Base-by-base conservation (phyloP, 2,329 filamentous ascomycete species). In the Xylariales sp. region DNA sequence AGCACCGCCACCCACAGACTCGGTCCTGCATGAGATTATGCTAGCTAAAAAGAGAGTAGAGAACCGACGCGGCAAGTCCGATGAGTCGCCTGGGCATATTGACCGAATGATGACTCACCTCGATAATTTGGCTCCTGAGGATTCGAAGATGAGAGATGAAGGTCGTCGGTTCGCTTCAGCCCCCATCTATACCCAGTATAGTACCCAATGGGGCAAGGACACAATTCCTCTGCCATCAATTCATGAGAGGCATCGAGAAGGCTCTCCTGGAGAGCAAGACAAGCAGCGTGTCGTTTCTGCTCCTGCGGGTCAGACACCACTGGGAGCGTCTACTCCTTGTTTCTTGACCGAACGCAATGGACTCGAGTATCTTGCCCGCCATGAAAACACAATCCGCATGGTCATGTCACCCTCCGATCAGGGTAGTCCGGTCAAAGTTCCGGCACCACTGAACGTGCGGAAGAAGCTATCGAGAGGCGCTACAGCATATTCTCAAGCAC, bases 301-400 rank as follows among this genome's bases (percentile, higher is more conserved):
- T 8, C 69, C 72, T 12, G 60, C 34, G 4, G 22, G 28, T 5
- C 14, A 44, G 3, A 31, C 15, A 8, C 20, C 36, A 5, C 7
- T 65, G 10, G 54, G 53, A 22, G 51, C 51, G 4, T 47, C 50
- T 12, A 49, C 46, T 3, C 39, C 42, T 19, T 40, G 29, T 28
- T 43, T 18, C 41, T 41, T 19, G 31, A 49, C 55, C 31, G 65
- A 66, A n/a, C 56, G 58, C 29, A 58, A 52, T 11, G 64, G 62
- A 10, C 51, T 75, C 5, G 65, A 71, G 19, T 73, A 69, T 48
- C 56, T 77, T 6, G 63, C 65, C 36, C 63, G 60, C 22, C 65
- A 66, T 3, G 68, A 73, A 43, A 67, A 73, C 37, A 78, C 73
- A 1, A 79, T 79, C 51, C 71, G 74, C 5, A 57, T 79, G 4